These are phyloP conservation scores for Simplicillium sp. DNA, from an alignment of 2,329 filamentous ascomycete genomes.

Conservation along the genomic window DNA sequence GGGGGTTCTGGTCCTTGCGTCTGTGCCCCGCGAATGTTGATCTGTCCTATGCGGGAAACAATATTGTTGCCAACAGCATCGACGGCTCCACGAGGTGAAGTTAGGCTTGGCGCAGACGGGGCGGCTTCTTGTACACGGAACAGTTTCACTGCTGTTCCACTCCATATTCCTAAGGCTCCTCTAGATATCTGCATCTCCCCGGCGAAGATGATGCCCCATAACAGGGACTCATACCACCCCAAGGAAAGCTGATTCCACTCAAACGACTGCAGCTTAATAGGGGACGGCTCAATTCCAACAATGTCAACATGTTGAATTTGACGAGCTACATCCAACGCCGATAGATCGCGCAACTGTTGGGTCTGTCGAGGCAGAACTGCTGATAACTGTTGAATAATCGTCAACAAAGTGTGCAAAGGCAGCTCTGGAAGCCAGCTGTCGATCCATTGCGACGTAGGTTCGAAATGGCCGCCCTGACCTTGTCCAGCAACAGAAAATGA, in stretches of 20 bases:
- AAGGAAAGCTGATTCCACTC: constrained; percentile 87
- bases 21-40: constrained; percentile 53
- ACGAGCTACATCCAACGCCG: constrained; percentile 36
- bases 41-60: constrained; percentile 74
- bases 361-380: constrained; percentile 45
- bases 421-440: constrained; percentile 90
- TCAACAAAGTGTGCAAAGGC: constrained; percentile 77
- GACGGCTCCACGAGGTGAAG: constrained; percentile 80
- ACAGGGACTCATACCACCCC: constrained; percentile 89
- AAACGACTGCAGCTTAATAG: constrained; percentile 76
- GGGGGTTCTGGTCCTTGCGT: no score
- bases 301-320: constrained; percentile 53
- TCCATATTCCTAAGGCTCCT: constrained; percentile 89
- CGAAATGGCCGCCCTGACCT: constrained; percentile 54
- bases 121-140: constrained; percentile 86
- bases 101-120: constrained; percentile 67
- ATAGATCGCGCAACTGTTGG: constrained; percentile 26
- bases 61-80: constrained; percentile 89
- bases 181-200: constrained; percentile 81
- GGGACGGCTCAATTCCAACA: constrained; percentile 63
- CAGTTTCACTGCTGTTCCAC: constrained; percentile 75
- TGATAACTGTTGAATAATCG: constrained; percentile 59
- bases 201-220: constrained; percentile 90
- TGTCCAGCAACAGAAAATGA: constrained; percentile 51
- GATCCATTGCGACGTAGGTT: constrained; percentile 76